Evolutionary conservation across 2,329 filamentous ascomycete genomes (phyloP).

Genomic region (Venturia aucupariae): DNA sequence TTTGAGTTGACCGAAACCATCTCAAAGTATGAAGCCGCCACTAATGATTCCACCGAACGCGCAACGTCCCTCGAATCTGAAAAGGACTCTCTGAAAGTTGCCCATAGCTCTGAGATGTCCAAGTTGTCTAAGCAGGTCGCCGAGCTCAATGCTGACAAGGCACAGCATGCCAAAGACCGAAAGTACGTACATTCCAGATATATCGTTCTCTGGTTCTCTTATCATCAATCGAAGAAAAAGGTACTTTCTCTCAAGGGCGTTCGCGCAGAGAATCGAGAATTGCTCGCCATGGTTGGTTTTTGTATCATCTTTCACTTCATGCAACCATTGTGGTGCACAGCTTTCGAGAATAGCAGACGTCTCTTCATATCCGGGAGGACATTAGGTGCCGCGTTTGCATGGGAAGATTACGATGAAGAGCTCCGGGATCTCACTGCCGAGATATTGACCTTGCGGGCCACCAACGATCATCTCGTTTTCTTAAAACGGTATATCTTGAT

Average conservation of each 20-base stretch:
- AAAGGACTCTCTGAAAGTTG: not conserved
- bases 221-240: not conserved
- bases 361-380: not conserved
- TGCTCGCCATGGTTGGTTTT: not conserved
- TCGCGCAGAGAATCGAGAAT: not conserved
- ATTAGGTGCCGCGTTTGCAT: not conserved
- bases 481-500: not conserved
- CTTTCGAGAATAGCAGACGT: too few species aligned
- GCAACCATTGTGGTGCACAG: too few species aligned
- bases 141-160: not conserved
- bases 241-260: not conserved
- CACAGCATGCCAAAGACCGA: not conserved
- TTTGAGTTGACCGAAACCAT: slow-evolving; percentile 1
- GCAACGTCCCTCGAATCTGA: not conserved
- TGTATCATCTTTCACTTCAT: not conserved
- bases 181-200: not conserved
- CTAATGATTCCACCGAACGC: not conserved
- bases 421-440: not conserved
- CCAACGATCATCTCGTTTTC: not conserved
- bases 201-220: not conserved
- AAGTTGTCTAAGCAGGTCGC: not conserved
- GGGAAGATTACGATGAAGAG: not conserved
- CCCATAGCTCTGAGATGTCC: not conserved
- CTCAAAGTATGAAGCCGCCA: not conserved
- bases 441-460: not conserved